Evolutionary conservation across 73 alveolate genomes (phyloP).

Genomic region (Paramecium biaurelia): DNA sequence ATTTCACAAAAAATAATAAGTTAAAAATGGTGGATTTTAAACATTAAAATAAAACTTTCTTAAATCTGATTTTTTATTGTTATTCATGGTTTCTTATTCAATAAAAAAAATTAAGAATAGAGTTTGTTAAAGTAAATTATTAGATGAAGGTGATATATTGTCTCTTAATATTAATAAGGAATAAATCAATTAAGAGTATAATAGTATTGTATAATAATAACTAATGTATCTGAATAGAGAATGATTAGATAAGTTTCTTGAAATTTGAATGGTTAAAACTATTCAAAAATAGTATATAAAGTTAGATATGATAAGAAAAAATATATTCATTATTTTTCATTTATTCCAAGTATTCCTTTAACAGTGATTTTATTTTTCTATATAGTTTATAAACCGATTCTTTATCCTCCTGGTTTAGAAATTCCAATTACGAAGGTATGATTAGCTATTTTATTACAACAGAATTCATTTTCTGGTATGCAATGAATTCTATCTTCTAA

Average conservation of each 20-base stretch:
- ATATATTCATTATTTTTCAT: background rate
- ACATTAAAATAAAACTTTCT: no score
- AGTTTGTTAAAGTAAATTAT: background rate
- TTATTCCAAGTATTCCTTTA: background rate
- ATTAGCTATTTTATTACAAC: background rate
- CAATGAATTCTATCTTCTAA: background rate
- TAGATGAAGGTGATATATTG: background rate
- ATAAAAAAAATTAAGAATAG: no score
- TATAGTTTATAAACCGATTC: background rate
- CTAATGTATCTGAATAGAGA: no score
- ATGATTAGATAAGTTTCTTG: background rate
- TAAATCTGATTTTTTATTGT: no score
- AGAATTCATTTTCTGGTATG: background rate
- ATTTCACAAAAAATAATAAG: background rate
- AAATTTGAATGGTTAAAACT: background rate
- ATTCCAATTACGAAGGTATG: conserved; percentile 5
- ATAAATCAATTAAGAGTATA: no score
- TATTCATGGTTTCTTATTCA: no score
- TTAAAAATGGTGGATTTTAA: background rate
- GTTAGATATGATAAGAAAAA: background rate
- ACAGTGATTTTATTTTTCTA: conserved; percentile 20
- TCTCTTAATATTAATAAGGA: background rate
- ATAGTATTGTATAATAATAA: no score
- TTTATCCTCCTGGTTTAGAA: background rate
- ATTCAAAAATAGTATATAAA: background rate